Conservation (phyloP, 805 yeast species). For the Monosporozyma aquatica region DNA sequence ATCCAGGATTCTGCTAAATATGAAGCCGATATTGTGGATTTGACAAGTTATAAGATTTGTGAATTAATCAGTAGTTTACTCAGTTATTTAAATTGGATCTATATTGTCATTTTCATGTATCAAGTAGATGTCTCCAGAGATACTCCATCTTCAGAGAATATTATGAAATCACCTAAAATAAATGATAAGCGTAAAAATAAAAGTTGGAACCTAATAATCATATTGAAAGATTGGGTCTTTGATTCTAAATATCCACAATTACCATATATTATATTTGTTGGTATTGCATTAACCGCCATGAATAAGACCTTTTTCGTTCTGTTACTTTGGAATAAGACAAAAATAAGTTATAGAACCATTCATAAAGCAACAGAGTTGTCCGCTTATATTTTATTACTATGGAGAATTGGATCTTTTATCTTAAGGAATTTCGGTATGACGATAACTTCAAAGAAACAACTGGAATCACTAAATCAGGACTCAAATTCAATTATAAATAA, state of each 20-base stretch:
- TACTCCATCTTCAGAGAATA: too few species aligned
- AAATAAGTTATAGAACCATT: not conserved
- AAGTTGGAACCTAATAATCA: too few species aligned
- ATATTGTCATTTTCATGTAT: conserved; percentile 24
- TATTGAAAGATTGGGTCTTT: not conserved
- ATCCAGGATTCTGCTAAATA: conserved; percentile 44
- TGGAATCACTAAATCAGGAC: conserved; percentile 1
- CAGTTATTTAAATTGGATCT: conserved; percentile 22
- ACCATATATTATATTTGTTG: not conserved
- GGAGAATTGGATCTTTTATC: conserved; percentile 10
- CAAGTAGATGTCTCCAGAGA: conserved; percentile 9
- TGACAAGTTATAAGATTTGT: conserved; percentile 11
- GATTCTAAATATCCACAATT: not conserved
- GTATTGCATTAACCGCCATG: not conserved
- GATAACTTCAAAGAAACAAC: conserved; percentile 14
- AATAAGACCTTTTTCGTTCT: not conserved
- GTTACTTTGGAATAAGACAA: not conserved
- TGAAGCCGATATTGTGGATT: conserved; percentile 10
- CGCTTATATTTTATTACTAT: not conserved
- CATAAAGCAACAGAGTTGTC: not conserved
- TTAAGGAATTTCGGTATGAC: conserved; percentile 22
- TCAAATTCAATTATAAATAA: not conserved
- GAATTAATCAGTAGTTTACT: conserved; percentile 13
- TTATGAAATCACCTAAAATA: too few species aligned
- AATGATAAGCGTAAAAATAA: too few species aligned